Base-by-base conservation (phyloP, 1,139 yeast genomes). In the Pneumocystis sp. region DNA sequence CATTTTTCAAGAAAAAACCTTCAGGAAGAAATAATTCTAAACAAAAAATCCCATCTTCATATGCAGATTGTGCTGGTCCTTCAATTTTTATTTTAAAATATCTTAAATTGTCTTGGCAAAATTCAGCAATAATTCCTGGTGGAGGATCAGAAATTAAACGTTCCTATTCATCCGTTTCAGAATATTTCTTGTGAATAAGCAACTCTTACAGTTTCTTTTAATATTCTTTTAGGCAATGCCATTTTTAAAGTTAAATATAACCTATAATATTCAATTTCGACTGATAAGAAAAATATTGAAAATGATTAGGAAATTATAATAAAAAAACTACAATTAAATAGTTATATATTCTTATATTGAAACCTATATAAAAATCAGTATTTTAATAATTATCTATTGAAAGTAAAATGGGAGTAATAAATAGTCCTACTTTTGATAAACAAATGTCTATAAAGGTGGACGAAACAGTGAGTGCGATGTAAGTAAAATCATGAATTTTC, bases 391-490 rank as follows among this genome's bases (percentile, higher is more conserved):
- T 17, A 25, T 6, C 2, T 50, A 21, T 50, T 45, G 10, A 50
- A 34, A 50, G 12, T 2, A 50, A 25, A 50, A 50, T 50, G 57
- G 31, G 17, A 15, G n/a, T 29, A 12, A 50, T 25, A 61, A 29
- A 64, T 63, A 50, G 66, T 39, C 42, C 45, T 50, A 68, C 70
- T 21, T 68, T 69, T 50, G 90, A 87, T n/a, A 85, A 85, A 70
- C 81, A 95, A 25, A 82, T 91, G 64, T 87, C 95, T 69, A 76
- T 93, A 64, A 78, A 95, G 63, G 96, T 93, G 62, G 97, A 93
- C 74, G 95, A 95, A 10, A 95, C 95, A 50, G 88, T 89, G 65
- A 95, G 96, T 21, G 95, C 98, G 15, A 89, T 93, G 83, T 87
- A 25, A 31, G 63, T 50, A 19, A 7, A 10, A 7, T 37, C 8